These are phyloP conservation scores for Toxoplasma gondii DNA, from an alignment of 169 alveolate species.

Conservation along the genomic window DNA sequence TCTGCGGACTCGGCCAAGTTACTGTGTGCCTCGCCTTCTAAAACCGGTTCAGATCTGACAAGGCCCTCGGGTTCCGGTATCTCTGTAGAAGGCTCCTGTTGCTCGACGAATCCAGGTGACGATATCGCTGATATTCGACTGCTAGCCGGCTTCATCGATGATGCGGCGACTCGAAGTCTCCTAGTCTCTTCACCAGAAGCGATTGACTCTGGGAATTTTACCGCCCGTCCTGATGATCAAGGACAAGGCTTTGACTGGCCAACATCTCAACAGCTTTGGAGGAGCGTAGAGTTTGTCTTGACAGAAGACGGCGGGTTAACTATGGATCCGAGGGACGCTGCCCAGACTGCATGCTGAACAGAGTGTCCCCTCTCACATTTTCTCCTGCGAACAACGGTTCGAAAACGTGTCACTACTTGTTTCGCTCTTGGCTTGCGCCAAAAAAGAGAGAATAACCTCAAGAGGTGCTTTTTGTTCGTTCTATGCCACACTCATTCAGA, in stretches of 20 bases:
- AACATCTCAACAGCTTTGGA: not conserved
- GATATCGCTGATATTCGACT: not conserved
- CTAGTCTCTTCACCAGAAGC: not conserved
- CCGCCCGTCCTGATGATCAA: not conserved
- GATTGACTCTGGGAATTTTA: not conserved
- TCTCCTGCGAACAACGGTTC: too few relatives aligned
- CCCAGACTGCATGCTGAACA: not conserved
- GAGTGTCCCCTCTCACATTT: not conserved
- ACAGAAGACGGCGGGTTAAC: not conserved
- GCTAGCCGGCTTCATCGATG: not conserved
- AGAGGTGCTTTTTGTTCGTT: too few relatives aligned
- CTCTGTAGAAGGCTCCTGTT: not conserved
- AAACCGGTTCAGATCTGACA: not conserved
- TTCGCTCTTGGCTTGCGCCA: too few relatives aligned
- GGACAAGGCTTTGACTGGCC: not conserved
- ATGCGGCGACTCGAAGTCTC: not conserved
- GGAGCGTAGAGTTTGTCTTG: conserved; percentile 14
- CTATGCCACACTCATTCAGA: too few relatives aligned
- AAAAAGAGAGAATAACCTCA: too few relatives aligned
- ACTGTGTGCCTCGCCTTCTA: not conserved
- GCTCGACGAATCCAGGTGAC: conserved; percentile 14
- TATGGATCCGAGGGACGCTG: not conserved
- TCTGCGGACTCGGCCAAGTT: not conserved
- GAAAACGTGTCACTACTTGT: too few relatives aligned
- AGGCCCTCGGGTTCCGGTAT: not conserved